A percentile compares a stretch with the other conserved stretches of the same genome.
These are phyloP conservation scores for Lactuca sativa DNA, from an alignment of 129 eudicot genomes.

Conservation along the genomic window DNA sequence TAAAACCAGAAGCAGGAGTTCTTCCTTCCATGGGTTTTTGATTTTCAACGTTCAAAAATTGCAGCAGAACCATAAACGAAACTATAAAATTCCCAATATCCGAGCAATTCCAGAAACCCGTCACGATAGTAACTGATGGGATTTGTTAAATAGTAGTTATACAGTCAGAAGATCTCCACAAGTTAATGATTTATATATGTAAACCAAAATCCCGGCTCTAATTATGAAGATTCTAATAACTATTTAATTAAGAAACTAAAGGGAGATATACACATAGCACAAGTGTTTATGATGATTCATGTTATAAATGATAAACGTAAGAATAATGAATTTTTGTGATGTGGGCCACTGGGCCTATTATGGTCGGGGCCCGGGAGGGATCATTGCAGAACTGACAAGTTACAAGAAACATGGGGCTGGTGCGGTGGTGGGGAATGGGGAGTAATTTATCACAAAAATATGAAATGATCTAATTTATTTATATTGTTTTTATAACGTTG, in stretches of 20 bases:
- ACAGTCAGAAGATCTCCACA: neutral
- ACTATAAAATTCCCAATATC: neutral
- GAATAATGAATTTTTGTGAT: neutral
- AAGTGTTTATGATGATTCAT: neutral
- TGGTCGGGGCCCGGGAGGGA: too few species aligned
- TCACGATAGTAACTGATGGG: neutral
- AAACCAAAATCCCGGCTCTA: neutral
- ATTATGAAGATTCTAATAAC: neutral
- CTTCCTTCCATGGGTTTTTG: conserved; percentile 11
- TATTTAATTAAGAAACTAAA: too few species aligned
- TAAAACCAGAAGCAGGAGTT: conserved; percentile 21
- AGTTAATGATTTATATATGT: neutral
- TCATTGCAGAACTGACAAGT: neutral
- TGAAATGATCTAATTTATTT: too few species aligned
- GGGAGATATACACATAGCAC: neutral
- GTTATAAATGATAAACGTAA: neutral
- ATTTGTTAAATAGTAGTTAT: neutral
- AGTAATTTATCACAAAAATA: neutral
- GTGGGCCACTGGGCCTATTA: neutral
- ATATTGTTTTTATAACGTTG: neutral
- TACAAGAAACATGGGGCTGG: neutral
- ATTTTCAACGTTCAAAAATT: neutral
- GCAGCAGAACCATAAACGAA: neutral
- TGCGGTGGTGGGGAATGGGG: too few species aligned
- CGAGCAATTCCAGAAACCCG: neutral